Evolutionary conservation across 257 asterid species (phyloP), one percentile per base, ranked within the genome.

Genomic region (Rhazya stricta): DNA sequence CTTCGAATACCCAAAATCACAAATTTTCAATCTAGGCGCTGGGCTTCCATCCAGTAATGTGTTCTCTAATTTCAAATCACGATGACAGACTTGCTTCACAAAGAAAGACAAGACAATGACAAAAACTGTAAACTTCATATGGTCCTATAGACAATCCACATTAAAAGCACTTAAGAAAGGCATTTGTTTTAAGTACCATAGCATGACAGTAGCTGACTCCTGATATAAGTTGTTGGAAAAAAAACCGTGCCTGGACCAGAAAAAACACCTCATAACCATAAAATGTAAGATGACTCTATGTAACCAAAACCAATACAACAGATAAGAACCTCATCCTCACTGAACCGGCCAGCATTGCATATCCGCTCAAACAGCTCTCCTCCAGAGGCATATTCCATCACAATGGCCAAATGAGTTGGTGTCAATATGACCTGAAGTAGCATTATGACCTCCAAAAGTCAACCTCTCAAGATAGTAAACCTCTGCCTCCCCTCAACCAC

Each of bases 1-100:
- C 99, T 95, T 95, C 30, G 99, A 95, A 83, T 95, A 95, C 25
- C 99, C 99, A 79, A 95, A 95, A 81, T 95, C 99, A 76, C 99
- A 95, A 45, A 95, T 95, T 83, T 95, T 95, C 66, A 95, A 87
- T 51, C 98, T 87, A 67, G 99, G 98, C 74, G 96, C 96, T 1
- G 91, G 89, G 86, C 98, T 95, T 63, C 99, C 99, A 70, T 95
- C 99, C 72, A 95, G 84, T 53, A 95, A 85, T 13, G 99, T 92
- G 73, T 95, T 95, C 90, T 95, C 99, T 81, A 95, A 68, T 74
- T 95, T 95, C 88, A 95, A 78, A 82, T 95, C 99, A 51, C 99
- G 95, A 80, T 95, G 99, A 83, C 99, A 95, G 46, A 95, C 94
- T 95, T 95, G 94, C 99, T 95, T 79, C 83, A 86, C 30, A 43